Base-by-base conservation (phyloP, 805 yeast genomes). In the Tetrapisispora iriomotensis region DNA sequence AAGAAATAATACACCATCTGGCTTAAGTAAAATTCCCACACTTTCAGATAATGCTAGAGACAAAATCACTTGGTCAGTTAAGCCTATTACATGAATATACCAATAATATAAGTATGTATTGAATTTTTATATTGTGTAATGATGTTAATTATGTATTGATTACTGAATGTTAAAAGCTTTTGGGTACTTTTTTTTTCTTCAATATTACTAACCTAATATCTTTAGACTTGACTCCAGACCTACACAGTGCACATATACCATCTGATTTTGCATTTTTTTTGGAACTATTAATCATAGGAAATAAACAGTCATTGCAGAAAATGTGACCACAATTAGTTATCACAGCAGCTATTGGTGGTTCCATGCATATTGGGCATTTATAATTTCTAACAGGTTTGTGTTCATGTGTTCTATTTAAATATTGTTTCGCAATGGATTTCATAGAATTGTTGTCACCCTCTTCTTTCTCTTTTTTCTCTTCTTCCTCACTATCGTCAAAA, bases 301-400 rank as follows among this genome's bases (percentile, higher is more conserved):
- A 75, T 4, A 72, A 60, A 50, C 81, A 76, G 21, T 67, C 68
- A 6, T 68, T 61, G 48, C 82, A 76, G 47, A 68, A 75, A 2
- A 71, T 58, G 51, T 76, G 82, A 0, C 82, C 82, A 56, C 82
- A 76, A 0, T 72, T 70, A 3, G 75, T 63, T 14, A 70, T 69
- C 23, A 67, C 64, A 2, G 78, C 69, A 6, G 60, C 48, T 13
- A 61, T 67, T 3, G 77, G 75, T 4, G 69, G 64, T 8, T 74
- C 80, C 50, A 75, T 68, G 39, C 82, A 76, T 17, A 76, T 70
- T 0, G 78, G 76, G 50, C 82, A 75, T 24, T 54, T 56, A 22
- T 65, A 65, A 13, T 63, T 63, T 25, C 56, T 56, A 21, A 65
- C 51, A 2, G 62, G 50, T 32, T 59, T 62, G 46, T 46, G 40